Base-by-base conservation (phyloP, 768 basidiomycete species). In the Leccinum subgranulosum region DNA sequence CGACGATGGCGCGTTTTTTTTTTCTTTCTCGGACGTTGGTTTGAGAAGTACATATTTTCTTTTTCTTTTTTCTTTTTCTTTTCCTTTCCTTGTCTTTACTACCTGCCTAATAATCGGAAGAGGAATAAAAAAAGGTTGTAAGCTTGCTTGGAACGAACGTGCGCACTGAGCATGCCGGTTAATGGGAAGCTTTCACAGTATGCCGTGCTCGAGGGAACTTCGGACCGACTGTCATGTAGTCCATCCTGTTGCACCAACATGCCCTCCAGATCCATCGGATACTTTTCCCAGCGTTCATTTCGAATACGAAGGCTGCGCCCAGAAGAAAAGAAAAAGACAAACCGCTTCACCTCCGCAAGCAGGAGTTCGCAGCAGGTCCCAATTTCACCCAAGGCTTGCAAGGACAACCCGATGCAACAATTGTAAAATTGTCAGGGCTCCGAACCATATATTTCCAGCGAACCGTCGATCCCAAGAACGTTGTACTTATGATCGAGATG, bases 401-500 rank as follows among this genome's bases (percentile, higher is more conserved):
- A 29, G 29, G 10, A 29, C 4, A 29, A 29, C 10, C 29, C 10
- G 28, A 43, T 33, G 27, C 19, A 45, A 52, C 28, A 17, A 58
- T 0, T 19, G 15, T 36, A 3, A 3, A 15, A 15, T 14, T 1
- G 48, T 41, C 51, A 51, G 28, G 34, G 75, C 89, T 55, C 60
- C n/a, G n/a, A n/a, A 94, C 96, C 90, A 60, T 85, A 92, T 33
- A 99, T 86, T 69, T 97, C 93, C 57, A 98, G 76, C 11, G 94
- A 92, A 3, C 87, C 90, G 49, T 90, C 86, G 53, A 88, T 67
- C 53, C 85, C 84, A 83, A 98, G 89, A 56, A 98, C 97, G 72
- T 94, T 97, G 74, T 99, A 91, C 72, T 95, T 98, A 49, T 94
- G 94, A 70, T 97, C 93, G 66, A 98, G 95, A 66, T 99, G 97